Evolutionary conservation across 352 stramenopile genomes (phyloP), one percentile per base, ranked within the genome.

Genomic region (Globisporangium splendens): DNA sequence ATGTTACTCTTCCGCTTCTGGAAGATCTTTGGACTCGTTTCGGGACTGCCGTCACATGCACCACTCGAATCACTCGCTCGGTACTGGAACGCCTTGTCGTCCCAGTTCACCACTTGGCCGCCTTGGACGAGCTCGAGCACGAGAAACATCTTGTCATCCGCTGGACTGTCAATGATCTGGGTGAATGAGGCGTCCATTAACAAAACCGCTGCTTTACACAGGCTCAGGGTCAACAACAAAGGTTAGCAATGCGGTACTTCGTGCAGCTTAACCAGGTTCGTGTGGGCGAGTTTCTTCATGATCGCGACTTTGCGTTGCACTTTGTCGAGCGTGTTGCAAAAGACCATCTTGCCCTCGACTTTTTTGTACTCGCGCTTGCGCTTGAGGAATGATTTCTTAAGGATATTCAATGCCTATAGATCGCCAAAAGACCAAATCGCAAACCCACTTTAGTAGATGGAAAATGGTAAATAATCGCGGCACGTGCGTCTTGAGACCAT

Each of bases 351-450:
- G 28, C 84, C 79, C 38, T 83, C 72, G 7, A 93, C 69, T 38
- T 77, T 79, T 41, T 93, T 91, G 70, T 84, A 91, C 66, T 93
- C 84, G 47, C 84, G 77, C 54, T 91, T 91, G 44, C 79, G 79
- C 69, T 93, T 91, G 33, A 93, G 63, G 43, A 91, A 90, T 18
- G 81, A 93, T 48, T 91, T 93, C 65, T 91, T 91, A n/a, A 93
- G 69, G 50, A 91, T 71, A 51, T 93, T 93, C 38, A 93, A 69
- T 6, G 84, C 84, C 81, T 93, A 57, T 31, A 5, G 21, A 51
- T 31, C 51, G 39, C 41, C 14, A 41, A 20, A 31, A 31, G 24
- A 5, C 2, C 24, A 31, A 31, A n/a, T n/a, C 24, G 24, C 24
- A 31, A 31, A 5, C 24, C 24, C 2, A 31, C n/a, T n/a, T n/a